phyloP scores from a whole-genome alignment of 1,139 yeast genomes.

The Protomyces macrosporus region DNA sequence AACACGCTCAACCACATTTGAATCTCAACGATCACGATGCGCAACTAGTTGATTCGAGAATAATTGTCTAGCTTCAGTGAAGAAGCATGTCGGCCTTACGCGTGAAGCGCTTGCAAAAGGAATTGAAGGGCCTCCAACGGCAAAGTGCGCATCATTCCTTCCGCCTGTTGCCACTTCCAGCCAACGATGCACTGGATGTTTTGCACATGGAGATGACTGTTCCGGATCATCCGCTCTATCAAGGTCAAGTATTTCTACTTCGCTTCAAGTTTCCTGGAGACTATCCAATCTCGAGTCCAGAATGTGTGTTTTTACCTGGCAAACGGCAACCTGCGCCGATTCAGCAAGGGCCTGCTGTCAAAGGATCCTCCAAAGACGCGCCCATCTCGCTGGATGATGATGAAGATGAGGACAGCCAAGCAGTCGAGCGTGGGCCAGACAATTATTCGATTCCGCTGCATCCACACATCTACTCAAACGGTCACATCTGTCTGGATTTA shows the following conservation, averaged over 20 bases:
- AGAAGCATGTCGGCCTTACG: slow-evolving; percentile 11
- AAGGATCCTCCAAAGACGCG: not conserved
- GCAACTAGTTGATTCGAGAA: too few relatives aligned
- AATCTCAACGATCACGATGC: too few relatives aligned
- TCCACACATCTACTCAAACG: slow-evolving; percentile 13
- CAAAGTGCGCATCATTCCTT: not conserved
- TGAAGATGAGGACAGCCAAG: not conserved
- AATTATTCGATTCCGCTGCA: slow-evolving; percentile 2
- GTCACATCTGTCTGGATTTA: slow-evolving; percentile 24
- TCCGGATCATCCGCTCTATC: slow-evolving; percentile 7
- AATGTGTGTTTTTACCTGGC: not conserved
- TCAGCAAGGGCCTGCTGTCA: not conserved
- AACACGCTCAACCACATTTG: too few relatives aligned
- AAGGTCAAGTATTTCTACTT: not conserved
- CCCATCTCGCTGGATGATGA: not conserved
- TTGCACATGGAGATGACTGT: not conserved
- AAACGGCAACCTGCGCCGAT: not conserved
- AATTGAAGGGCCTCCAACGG: not conserved
- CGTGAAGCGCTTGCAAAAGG: slow-evolving; percentile 15
- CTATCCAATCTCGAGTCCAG: slow-evolving; percentile 20
- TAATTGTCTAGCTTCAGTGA: too few relatives aligned
- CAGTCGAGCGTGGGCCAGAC: not conserved
- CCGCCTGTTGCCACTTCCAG: not conserved
- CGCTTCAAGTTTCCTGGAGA: not conserved
- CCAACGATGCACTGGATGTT: slow-evolving; percentile 3